phyloP scores from a whole-genome alignment of 805 yeast species.

The Saturnispora sekii region DNA sequence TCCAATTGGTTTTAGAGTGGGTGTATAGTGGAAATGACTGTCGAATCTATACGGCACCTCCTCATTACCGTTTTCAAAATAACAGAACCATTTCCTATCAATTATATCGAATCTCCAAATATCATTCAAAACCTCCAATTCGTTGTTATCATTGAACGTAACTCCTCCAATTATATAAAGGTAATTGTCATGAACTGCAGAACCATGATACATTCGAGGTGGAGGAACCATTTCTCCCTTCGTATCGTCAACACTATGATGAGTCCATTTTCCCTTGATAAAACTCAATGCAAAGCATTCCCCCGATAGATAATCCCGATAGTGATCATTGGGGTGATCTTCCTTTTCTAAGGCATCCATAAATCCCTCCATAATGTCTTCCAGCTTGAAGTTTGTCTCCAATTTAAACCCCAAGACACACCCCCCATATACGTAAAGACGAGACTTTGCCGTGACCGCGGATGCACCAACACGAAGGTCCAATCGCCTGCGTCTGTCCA shows the following conservation, averaged over 20 bases:
- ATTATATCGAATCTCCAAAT: slow-evolving; percentile 58
- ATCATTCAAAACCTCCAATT: slow-evolving; percentile 44
- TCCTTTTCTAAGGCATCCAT: slow-evolving; percentile 15
- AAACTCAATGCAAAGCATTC: slow-evolving; percentile 54
- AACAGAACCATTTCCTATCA: slow-evolving; percentile 42
- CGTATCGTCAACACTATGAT: slow-evolving; percentile 25
- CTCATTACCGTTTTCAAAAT: slow-evolving; percentile 30
- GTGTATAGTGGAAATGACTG: slow-evolving; percentile 39
- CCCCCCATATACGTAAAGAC: slow-evolving; percentile 62
- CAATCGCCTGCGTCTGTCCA: slow-evolving; percentile 43
- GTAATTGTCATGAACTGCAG: slow-evolving; percentile 39
- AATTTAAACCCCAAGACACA: slow-evolving; percentile 47
- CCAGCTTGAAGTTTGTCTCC: slow-evolving; percentile 27
- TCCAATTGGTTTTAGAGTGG: slow-evolving; percentile 29
- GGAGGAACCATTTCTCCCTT: slow-evolving; percentile 20
- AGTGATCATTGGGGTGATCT: background rate
- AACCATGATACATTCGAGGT: slow-evolving; percentile 52
- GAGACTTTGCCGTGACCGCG: slow-evolving; percentile 44
- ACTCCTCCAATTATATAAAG: slow-evolving; percentile 63
- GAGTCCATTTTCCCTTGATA: slow-evolving; percentile 48
- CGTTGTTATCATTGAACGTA: slow-evolving; percentile 29
- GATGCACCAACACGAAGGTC: slow-evolving; percentile 65
- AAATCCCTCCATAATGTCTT: slow-evolving; percentile 32
- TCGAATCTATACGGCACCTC: slow-evolving; percentile 33
- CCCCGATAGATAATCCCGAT: slow-evolving; percentile 39